Evolutionary conservation across 768 basidiomycete species (phyloP).

Genomic region (Gymnopilus dilepis): DNA sequence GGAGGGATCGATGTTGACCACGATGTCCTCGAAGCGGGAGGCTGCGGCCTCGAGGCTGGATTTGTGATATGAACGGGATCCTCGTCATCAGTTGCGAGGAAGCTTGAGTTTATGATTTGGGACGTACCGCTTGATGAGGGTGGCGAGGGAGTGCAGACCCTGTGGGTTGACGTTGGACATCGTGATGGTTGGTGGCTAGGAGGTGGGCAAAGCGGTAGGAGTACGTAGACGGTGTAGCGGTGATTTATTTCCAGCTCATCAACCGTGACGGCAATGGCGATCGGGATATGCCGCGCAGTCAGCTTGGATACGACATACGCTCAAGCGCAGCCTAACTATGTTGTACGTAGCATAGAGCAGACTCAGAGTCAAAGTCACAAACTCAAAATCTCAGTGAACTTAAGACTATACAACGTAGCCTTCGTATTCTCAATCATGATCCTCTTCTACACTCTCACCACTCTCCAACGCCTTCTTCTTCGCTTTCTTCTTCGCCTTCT

Average conservation of each 20-base stretch:
- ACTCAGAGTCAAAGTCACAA: too few species aligned
- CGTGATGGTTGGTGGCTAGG: conserved; percentile 9
- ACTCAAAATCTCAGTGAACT: not conserved
- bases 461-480: conserved; percentile 31
- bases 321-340: too few species aligned
- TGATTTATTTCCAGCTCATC: not conserved
- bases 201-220: not conserved
- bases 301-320: not conserved
- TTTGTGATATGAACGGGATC: conserved; percentile 22
- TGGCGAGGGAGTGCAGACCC: conserved; percentile 76
- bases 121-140: conserved; percentile 80
- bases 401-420: not conserved
- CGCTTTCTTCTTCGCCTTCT: conserved; percentile 79
- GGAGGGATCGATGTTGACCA: conserved; percentile 46
- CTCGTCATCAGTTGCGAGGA: conserved; percentile 13
- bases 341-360: too few species aligned
- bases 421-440: not conserved
- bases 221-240: not conserved
- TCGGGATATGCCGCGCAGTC: conserved; percentile 6
- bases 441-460: conserved; percentile 14
- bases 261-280: not conserved
- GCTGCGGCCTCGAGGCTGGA: conserved; percentile 91
- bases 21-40: conserved; percentile 91
- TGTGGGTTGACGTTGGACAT: conserved; percentile 40
- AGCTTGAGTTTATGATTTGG: conserved; percentile 11